A percentile compares a stretch with the other conserved stretches of the same genome.
These are phyloP conservation scores for Polytolypa hystricis DNA, from an alignment of 2,329 filamentous ascomycete genomes.

Conservation along the genomic window DNA sequence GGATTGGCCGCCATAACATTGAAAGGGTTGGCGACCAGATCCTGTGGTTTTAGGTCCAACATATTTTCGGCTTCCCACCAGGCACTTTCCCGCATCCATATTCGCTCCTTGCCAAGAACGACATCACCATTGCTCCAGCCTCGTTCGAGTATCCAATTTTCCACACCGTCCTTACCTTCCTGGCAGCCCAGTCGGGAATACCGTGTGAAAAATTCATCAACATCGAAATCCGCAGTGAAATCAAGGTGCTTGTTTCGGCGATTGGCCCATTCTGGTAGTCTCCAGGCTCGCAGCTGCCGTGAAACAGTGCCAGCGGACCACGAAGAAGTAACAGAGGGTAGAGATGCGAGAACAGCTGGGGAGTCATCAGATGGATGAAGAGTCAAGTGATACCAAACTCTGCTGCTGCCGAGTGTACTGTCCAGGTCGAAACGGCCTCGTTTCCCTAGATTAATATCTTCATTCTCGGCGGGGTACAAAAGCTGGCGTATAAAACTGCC, in stretches of 20 bases:
- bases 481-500: conserved; percentile 74
- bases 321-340: conserved; percentile 61
- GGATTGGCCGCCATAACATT: conserved; percentile 43
- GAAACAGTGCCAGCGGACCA: conserved; percentile 94
- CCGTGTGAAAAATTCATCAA: conserved; percentile 78
- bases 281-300: conserved; percentile 83
- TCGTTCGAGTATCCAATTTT: conserved; percentile 86
- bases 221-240: conserved; percentile 92
- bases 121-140: conserved; percentile 99
- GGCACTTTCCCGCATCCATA: conserved; percentile 87
- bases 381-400: conserved; percentile 89
- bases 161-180: conserved; percentile 82
- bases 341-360: conserved; percentile 61
- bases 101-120: conserved; percentile 74
- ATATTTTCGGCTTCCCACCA: conserved; percentile 99
- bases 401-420: conserved; percentile 64
- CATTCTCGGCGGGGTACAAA: conserved; percentile 63
- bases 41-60: conserved; percentile 72
- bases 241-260: conserved; percentile 81
- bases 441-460: conserved; percentile 72
- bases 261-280: conserved; percentile 93
- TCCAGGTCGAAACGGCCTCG: conserved; percentile 69
- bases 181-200: conserved; percentile 77
- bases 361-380: conserved; percentile 84
- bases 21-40: conserved; percentile 35